These are phyloP conservation scores for Limonomyces culmigenus DNA, from an alignment of 1,284 basidiomycete genomes.

Conservation along the genomic window DNA sequence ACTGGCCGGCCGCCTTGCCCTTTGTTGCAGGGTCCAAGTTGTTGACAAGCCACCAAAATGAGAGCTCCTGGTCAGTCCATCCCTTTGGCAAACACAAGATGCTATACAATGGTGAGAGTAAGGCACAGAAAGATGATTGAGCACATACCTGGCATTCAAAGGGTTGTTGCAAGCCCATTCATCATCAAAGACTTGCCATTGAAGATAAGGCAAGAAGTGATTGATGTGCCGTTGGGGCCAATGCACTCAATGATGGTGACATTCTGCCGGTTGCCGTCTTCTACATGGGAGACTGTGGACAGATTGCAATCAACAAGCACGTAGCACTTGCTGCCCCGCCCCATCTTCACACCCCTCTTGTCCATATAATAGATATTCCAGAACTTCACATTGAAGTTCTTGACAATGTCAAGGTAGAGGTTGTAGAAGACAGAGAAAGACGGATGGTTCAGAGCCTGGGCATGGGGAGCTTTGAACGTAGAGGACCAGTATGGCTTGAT, in stretches of 20 bases:
- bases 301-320: constrained; percentile 13
- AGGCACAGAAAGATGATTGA: neutral
- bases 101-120: constrained; percentile 4
- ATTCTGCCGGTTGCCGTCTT: too few relatives aligned
- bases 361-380: constrained; percentile 18
- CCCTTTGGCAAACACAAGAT: constrained; percentile 16
- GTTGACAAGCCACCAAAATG: constrained; percentile 16
- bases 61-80: constrained; percentile 22
- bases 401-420: constrained; percentile 9
- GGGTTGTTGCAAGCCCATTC: constrained; percentile 15
- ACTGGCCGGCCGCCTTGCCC: constrained; percentile 9
- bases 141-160: constrained; percentile 12
- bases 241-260: too few relatives aligned
- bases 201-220: too few relatives aligned
- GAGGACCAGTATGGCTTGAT: constrained; percentile 10
- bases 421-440: constrained; percentile 7
- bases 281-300: too few relatives aligned
- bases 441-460: constrained; percentile 12
- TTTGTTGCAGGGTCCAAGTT: constrained; percentile 15
- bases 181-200: too few relatives aligned
- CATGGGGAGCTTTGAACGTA: constrained; percentile 14
- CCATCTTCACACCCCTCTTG: constrained; percentile 21
- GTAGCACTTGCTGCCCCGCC: constrained; percentile 8
- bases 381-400: constrained; percentile 10
- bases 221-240: too few relatives aligned